Conservation (phyloP, 2,329 filamentous ascomycete genomes). For the Aureobasidium sp. region DNA sequence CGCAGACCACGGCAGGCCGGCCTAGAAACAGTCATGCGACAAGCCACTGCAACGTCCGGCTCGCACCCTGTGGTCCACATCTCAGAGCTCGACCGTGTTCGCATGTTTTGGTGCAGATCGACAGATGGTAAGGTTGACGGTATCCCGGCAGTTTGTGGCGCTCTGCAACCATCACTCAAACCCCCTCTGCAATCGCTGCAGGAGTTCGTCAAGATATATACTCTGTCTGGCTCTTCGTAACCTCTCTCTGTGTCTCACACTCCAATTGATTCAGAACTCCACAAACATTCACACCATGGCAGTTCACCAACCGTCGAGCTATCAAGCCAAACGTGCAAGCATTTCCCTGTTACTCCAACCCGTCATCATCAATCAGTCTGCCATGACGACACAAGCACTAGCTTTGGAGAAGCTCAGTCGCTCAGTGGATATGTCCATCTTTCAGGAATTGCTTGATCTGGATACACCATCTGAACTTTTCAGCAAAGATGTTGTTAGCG, state of each 20-base stretch:
- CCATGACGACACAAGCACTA: background rate
- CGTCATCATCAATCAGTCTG: background rate
- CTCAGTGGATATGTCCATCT: background rate
- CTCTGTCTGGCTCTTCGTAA: background rate
- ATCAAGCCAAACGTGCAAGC: background rate
- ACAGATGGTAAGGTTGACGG: background rate
- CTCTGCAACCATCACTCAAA: background rate
- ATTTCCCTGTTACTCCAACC: background rate
- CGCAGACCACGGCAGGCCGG: background rate
- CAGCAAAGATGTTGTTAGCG: background rate
- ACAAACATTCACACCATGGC: background rate
- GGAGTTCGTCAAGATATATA: background rate
- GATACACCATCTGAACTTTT: slow-evolving; percentile 1
- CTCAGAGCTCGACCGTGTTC: background rate
- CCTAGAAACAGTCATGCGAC: background rate
- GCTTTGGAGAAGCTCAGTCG: background rate
- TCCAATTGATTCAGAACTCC: background rate
- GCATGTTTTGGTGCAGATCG: background rate
- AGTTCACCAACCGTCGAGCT: background rate
- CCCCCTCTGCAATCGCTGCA: background rate
- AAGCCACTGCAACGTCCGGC: slow-evolving; percentile 1
- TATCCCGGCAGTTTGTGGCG: background rate
- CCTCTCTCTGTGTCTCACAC: background rate
- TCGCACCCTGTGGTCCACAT: background rate
- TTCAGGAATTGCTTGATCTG: slow-evolving; percentile 10